Evolutionary conservation across 768 basidiomycete genomes (phyloP), one percentile per base, ranked within the genome.

Genomic region (Lactarius sp.): DNA sequence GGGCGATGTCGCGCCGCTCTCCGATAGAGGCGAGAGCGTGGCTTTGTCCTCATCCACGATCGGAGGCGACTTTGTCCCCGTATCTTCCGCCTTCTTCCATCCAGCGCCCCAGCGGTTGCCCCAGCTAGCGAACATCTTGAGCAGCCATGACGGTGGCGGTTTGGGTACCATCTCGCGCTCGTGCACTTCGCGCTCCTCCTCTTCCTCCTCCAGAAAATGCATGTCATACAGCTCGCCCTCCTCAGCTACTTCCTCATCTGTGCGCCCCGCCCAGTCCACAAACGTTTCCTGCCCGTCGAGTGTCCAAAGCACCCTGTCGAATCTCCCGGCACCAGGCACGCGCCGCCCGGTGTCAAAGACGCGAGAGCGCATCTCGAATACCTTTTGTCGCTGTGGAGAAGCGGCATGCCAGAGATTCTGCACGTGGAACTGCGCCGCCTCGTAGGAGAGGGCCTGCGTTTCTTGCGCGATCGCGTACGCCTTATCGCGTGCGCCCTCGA

Each of bases 91-190:
- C 41, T 68, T 70, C 52, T 64, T 68, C 31, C 67, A 50, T 20
- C 69, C 64, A 2, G 69, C 50, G 52, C 70, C 81, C 83, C 87
- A 83, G 66, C 79, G 80, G 46, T 83, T 82, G 7, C 85, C 86
- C 88, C 87, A 90, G 62, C 85, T 87, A 52, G 85, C 89, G 72
- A 92, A 88, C 74, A 90, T 83, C 69, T 80, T 77, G 69, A 92
- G 74, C 59, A 90, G 71, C 90, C 90, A 91, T 79, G 89, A 85
- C 42, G 88, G 62, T 12, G 62, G 88, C 59, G 84, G 83, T 71
- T 88, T 85, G 36, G 88, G 88, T 59, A 83, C 84, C 71, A 88
- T 84, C 22, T 75, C 76, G 37, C 79, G 79, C 72, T 84, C 79
- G 70, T 80, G 79, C 52, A 85, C 82, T 46, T 81, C 82, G 61